These are phyloP conservation scores for Talaromyces piceae DNA, from an alignment of 2,329 filamentous ascomycete species.

Conservation along the genomic window DNA sequence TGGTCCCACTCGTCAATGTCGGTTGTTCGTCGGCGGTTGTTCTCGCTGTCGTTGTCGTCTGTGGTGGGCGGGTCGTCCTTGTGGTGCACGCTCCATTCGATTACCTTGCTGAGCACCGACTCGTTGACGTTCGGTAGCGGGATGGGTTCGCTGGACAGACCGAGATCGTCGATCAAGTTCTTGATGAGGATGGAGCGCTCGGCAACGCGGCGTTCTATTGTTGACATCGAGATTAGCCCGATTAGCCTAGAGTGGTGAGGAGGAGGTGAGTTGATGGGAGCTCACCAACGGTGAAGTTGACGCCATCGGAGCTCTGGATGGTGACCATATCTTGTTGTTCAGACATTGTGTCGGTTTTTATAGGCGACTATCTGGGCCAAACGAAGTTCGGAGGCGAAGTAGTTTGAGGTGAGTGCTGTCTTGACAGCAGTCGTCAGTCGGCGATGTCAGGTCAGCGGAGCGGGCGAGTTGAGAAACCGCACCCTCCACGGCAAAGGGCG, in stretches of 20 bases:
- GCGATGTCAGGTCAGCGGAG: not conserved
- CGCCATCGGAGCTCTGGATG: conserved; percentile 45
- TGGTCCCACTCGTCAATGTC: conserved; percentile 99
- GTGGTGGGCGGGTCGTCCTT: conserved; percentile 75
- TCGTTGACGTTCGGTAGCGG: conserved; percentile 75
- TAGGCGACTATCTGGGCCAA: too few species aligned
- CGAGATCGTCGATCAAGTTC: conserved; percentile 95
- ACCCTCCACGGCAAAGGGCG: not conserved
- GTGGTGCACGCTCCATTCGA: conserved; percentile 98
- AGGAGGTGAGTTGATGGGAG: conserved; percentile 39
- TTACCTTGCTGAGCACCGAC: conserved; percentile 85
- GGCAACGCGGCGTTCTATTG: conserved; percentile 74
- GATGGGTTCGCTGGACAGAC: conserved; percentile 54
- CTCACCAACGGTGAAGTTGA: conserved; percentile 46
- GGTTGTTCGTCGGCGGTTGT: conserved; percentile 94
- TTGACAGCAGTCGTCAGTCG: not conserved
- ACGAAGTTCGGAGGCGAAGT: too few species aligned
- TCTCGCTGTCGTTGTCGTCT: conserved; percentile 82
- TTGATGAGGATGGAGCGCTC: conserved; percentile 94
- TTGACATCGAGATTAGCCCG: too few species aligned
- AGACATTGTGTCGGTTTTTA: conserved; percentile 9
- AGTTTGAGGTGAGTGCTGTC: too few species aligned
- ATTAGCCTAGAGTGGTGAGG: too few species aligned
- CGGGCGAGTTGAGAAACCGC: not conserved
- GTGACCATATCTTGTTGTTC: conserved; percentile 27